Evolutionary conservation across 108 stramenopile species (phyloP), one percentile per base, ranked within the genome.

Genomic region (Skeletonema tropicum): DNA sequence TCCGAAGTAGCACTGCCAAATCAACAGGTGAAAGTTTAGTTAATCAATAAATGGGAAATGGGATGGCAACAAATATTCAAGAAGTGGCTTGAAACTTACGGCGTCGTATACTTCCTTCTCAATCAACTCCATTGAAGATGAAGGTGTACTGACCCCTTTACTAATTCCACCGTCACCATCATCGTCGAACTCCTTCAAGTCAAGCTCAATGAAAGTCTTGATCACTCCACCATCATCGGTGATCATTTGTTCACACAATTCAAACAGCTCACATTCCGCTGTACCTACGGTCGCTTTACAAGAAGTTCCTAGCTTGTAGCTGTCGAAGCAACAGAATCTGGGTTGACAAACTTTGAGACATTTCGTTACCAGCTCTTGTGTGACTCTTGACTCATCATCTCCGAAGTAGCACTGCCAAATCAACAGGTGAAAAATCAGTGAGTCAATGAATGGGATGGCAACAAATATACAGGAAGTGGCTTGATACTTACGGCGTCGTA

Each of bases 301-400:
- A 6, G 49, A 52, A 52, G 7, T 19, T 19, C 9, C 49, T 52
- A 52, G 17, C 21, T 5, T 52, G 49, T 52, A 52, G 49, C 49
- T 52, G 21, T 21, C 30, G 25, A 71, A 41, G 30, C 70, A 71
- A 25, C 70, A 71, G 29, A 71, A 25, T 29, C 70, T 31, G 5
- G 8, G 6, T 3, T 60, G 60, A 35, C 70, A 71, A 5, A 71
- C 23, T 5, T 2, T 15, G 36, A 61, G 70, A 30, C 70, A 71
- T 13, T 33, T 59, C 13, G 58, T 36, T 5, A 71, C 31, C 17
- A 55, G 2, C 8, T 23, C 52, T 25, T 55, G 52, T 10, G 52
- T 55, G 9, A 60, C 35, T 30, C 12, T 32, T 2, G 35, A 21
- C 15, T 60, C 60, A 41, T 71, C 33, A 12, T 41, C 25, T 14